Conservation (phyloP, 2,329 filamentous ascomycete genomes). For the Diplodia sapinea region DNA sequence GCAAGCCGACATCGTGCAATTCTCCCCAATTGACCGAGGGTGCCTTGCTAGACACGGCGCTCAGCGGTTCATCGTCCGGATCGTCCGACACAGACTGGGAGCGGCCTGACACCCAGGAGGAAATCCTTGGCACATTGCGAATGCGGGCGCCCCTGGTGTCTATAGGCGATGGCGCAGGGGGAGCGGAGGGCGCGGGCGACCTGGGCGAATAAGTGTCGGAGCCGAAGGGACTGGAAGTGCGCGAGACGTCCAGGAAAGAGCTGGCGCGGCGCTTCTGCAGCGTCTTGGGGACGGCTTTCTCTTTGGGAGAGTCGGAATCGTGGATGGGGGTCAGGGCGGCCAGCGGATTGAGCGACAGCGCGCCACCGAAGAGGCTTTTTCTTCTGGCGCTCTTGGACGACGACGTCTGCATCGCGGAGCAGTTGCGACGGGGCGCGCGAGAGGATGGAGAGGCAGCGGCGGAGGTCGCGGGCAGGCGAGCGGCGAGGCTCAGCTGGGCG, state of each 20-base stretch:
- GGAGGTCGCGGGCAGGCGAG: background rate
- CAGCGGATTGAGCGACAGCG: conserved; percentile 40
- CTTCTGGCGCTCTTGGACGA: conserved; percentile 38
- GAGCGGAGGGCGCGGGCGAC: conserved; percentile 15
- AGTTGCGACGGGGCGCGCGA: background rate
- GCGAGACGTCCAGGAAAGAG: conserved; percentile 32
- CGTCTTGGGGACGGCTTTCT: conserved; percentile 30
- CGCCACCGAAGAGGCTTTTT: conserved; percentile 44
- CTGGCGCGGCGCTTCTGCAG: conserved; percentile 45
- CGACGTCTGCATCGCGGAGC: conserved; percentile 26
- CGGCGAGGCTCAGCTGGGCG: background rate
- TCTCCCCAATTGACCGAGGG: conserved; percentile 55
- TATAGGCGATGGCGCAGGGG: conserved; percentile 34
- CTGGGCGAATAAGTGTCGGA: conserved; percentile 40
- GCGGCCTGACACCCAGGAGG: conserved; percentile 59
- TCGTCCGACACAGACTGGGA: conserved; percentile 53
- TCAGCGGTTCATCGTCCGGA: conserved; percentile 58
- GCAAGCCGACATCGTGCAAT: conserved; percentile 45
- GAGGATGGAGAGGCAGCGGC: conserved; percentile 1
- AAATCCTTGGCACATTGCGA: conserved; percentile 58
- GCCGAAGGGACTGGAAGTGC: conserved; percentile 49
- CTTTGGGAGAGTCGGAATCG: conserved; percentile 36
- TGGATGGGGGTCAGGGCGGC: conserved; percentile 41
- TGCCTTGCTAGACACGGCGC: conserved; percentile 57
- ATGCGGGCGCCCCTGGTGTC: conserved; percentile 35